Evolutionary conservation across 78 protist species (phyloP).

Genomic region (Anaeramoeba flamelloides): DNA sequence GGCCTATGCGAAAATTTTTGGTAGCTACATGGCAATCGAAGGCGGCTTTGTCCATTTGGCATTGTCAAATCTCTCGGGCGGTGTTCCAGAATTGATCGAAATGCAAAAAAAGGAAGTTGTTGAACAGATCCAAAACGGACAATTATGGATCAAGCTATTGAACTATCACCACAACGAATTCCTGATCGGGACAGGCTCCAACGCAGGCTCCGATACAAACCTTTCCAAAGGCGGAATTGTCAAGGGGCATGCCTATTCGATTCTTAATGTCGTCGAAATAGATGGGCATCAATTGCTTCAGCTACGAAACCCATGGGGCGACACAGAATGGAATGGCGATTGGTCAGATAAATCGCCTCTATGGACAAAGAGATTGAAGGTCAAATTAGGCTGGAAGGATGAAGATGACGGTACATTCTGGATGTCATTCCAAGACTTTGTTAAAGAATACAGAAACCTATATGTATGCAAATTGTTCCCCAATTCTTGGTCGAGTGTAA

Average conservation of each 20-base stretch:
- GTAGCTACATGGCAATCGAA: background rate
- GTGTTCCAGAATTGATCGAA: background rate
- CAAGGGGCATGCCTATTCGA: background rate
- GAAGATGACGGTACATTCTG: conserved; percentile 10
- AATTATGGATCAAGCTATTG: background rate
- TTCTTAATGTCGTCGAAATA: background rate
- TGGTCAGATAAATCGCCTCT: background rate
- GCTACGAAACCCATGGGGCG: conserved; percentile 19
- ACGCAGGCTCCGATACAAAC: background rate
- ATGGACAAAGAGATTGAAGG: background rate
- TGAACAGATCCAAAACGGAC: background rate
- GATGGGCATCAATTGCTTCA: background rate
- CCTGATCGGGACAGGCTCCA: too few relatives aligned
- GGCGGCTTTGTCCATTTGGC: background rate
- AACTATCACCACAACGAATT: background rate
- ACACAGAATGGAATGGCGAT: conserved; percentile 3
- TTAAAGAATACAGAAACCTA: background rate
- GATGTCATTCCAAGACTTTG: background rate
- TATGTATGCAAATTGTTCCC: too few relatives aligned
- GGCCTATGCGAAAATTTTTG: conserved; percentile 4
- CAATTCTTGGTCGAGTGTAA: too few relatives aligned
- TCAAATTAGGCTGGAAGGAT: background rate
- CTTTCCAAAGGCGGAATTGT: background rate
- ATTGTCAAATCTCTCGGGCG: background rate
- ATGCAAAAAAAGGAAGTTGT: background rate